Percentiles rank a stretch among this genome's conserved stretches.
phyloP scores from a whole-genome alignment of 2,329 filamentous ascomycete species.

The Drechslerella stenobrocha region DNA sequence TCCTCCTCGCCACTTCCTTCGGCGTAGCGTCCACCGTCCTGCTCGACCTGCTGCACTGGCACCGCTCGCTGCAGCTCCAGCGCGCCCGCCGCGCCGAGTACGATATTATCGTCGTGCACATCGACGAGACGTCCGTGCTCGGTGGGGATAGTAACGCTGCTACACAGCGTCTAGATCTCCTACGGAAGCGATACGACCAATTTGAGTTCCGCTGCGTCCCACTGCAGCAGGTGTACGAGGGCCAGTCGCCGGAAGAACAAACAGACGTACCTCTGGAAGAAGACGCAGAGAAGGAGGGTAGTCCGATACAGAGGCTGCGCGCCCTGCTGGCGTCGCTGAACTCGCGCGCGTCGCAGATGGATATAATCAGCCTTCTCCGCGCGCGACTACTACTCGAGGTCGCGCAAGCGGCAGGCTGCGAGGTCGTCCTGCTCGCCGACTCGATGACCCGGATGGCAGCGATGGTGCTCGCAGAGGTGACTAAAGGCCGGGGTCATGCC shows the following conservation, averaged over 20 bases:
- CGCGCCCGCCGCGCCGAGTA: slow-evolving; percentile 70
- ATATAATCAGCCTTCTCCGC: slow-evolving; percentile 71
- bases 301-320: slow-evolving; percentile 59
- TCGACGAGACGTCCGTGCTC: slow-evolving; percentile 57
- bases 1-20: slow-evolving; percentile 80
- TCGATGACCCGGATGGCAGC: slow-evolving; percentile 87
- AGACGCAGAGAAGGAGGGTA: not conserved
- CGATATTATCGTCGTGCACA: slow-evolving; percentile 66
- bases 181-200: slow-evolving; percentile 67
- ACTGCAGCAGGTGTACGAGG: slow-evolving; percentile 65
- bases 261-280: slow-evolving; percentile 14
- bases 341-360: slow-evolving; percentile 74
- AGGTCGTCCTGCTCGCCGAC: slow-evolving; percentile 77
- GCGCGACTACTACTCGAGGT: slow-evolving; percentile 71
- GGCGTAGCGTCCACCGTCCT: slow-evolving; percentile 79
- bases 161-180: slow-evolving; percentile 56
- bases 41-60: slow-evolving; percentile 72
- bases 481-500: slow-evolving; percentile 83
- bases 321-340: slow-evolving; percentile 65
- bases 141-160: slow-evolving; percentile 48
- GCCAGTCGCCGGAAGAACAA: not conserved
- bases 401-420: slow-evolving; percentile 65
- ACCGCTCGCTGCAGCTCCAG: slow-evolving; percentile 67
- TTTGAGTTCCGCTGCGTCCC: slow-evolving; percentile 66
- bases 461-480: slow-evolving; percentile 80